These are phyloP conservation scores for Heritiera littoralis DNA, from an alignment of 345 rosid species.

Conservation along the genomic window DNA sequence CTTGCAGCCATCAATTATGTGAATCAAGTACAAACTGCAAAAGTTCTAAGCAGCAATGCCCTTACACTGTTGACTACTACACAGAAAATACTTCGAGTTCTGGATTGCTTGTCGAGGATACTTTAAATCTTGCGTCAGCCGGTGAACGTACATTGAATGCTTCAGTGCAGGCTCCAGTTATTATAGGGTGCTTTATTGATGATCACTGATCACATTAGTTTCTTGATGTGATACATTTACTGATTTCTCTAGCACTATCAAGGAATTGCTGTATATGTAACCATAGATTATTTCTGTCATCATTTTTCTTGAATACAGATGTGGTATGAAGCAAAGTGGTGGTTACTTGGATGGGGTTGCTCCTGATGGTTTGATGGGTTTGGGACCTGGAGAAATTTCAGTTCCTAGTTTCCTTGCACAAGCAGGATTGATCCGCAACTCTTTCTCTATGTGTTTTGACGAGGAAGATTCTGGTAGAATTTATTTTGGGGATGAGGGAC, in stretches of 20 bases:
- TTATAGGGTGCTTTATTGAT: conserved; percentile 60
- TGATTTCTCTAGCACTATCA: conserved; percentile 11
- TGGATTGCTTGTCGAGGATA: conserved; percentile 75
- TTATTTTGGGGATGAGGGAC: conserved; percentile 83
- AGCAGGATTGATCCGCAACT: conserved; percentile 70
- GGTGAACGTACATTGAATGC: conserved; percentile 34
- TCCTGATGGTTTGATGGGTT: conserved; percentile 92
- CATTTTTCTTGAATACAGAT: conserved; percentile 43
- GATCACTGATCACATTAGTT: conserved; percentile 14
- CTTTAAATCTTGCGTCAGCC: conserved; percentile 59
- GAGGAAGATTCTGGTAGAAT: conserved; percentile 82
- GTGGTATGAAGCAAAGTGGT: conserved; percentile 94
- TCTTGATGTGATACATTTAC: conserved; percentile 3
- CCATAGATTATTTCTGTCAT: conserved; percentile 4
- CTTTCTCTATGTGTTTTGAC: conserved; percentile 85
- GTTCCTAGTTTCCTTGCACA: conserved; percentile 82
- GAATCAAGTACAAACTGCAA: conserved; percentile 50
- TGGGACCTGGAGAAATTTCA: conserved; percentile 75
- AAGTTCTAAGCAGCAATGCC: conserved; percentile 67
- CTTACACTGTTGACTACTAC: conserved; percentile 52
- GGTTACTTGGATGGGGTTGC: conserved; percentile 72
- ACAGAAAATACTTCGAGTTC: conserved; percentile 71
- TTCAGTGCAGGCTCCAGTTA: conserved; percentile 65
- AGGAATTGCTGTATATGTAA: neutral
- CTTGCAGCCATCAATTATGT: conserved; percentile 79